phyloP scores from a whole-genome alignment of 2,329 filamentous ascomycete genomes.

The Botrytis tulipae region DNA sequence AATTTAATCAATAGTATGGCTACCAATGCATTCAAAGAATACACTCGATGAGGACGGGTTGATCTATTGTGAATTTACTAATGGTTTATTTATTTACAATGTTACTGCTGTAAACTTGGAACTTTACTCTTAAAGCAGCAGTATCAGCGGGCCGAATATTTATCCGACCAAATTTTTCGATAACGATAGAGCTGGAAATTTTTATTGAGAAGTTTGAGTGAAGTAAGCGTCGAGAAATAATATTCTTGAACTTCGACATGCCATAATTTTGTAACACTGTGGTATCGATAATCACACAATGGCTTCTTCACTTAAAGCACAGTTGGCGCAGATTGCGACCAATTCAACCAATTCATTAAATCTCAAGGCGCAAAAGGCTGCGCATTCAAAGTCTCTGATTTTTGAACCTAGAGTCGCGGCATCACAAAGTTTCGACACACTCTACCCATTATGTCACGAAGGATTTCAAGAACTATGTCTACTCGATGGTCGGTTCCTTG shows the following conservation, averaged over 20 bases:
- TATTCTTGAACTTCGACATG: slow-evolving; percentile 17
- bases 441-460: slow-evolving; percentile 83
- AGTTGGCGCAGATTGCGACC: slow-evolving; percentile 88
- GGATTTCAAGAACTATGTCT: slow-evolving; percentile 90
- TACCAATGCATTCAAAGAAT: neutral
- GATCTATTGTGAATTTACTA: neutral
- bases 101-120: neutral
- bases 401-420: slow-evolving; percentile 85
- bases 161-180: slow-evolving; percentile 20
- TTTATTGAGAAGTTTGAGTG: slow-evolving; percentile 18
- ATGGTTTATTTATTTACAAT: neutral
- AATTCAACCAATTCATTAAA: slow-evolving; percentile 89
- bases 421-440: slow-evolving; percentile 83
- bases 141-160: neutral
- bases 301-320: slow-evolving; percentile 84
- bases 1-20: neutral
- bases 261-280: slow-evolving; percentile 24
- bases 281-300: slow-evolving; percentile 47
- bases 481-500: slow-evolving; percentile 74
- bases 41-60: neutral
- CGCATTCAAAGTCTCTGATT: slow-evolving; percentile 91
- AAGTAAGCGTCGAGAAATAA: slow-evolving; percentile 14
- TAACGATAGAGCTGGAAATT: slow-evolving; percentile 23
- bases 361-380: slow-evolving; percentile 85
- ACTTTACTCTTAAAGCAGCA: slow-evolving; percentile 13